phyloP scores from a whole-genome alignment of 305 asterid species.

The Fraxinus angustifolia region DNA sequence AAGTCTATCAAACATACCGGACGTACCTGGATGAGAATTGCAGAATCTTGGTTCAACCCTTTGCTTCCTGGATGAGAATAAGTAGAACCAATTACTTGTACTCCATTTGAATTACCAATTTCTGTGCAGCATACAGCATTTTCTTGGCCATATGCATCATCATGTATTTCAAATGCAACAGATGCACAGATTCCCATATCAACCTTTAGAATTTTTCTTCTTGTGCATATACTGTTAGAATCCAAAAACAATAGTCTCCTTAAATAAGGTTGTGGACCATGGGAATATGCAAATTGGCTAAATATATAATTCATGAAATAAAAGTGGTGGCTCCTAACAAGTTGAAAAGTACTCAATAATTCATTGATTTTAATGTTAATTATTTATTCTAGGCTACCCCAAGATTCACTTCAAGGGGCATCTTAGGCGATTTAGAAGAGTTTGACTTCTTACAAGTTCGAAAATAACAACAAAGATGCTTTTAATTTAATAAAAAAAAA shows the following conservation, averaged over 20 bases:
- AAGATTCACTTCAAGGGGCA: slow-evolving; percentile 81
- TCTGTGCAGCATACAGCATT: slow-evolving; percentile 35
- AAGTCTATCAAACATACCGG: neutral
- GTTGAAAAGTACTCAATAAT: slow-evolving; percentile 36
- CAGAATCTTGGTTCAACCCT: slow-evolving; percentile 69
- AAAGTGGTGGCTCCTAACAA: neutral
- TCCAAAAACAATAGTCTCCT: slow-evolving; percentile 28
- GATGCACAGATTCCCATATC: slow-evolving; percentile 75
- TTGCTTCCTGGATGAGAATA: slow-evolving; percentile 60
- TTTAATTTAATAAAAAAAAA: too few species aligned
- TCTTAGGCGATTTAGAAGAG: slow-evolving; percentile 31
- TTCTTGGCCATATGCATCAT: slow-evolving; percentile 47
- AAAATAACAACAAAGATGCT: neutral
- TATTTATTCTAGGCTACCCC: slow-evolving; percentile 36
- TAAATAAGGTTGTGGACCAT: slow-evolving; percentile 37
- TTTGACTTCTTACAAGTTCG: slow-evolving; percentile 30
- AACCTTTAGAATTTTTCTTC: neutral
- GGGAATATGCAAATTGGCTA: slow-evolving; percentile 37
- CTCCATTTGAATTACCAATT: slow-evolving; percentile 7
- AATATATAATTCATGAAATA: slow-evolving; percentile 18
- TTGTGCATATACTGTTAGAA: slow-evolving; percentile 27
- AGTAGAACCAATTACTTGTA: slow-evolving; percentile 42
- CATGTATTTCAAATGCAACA: slow-evolving; percentile 44
- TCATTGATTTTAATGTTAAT: slow-evolving; percentile 24
- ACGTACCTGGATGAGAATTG: slow-evolving; percentile 59